These are phyloP conservation scores for Solanum piurae DNA, from an alignment of 257 asterid genomes.

Conservation along the genomic window DNA sequence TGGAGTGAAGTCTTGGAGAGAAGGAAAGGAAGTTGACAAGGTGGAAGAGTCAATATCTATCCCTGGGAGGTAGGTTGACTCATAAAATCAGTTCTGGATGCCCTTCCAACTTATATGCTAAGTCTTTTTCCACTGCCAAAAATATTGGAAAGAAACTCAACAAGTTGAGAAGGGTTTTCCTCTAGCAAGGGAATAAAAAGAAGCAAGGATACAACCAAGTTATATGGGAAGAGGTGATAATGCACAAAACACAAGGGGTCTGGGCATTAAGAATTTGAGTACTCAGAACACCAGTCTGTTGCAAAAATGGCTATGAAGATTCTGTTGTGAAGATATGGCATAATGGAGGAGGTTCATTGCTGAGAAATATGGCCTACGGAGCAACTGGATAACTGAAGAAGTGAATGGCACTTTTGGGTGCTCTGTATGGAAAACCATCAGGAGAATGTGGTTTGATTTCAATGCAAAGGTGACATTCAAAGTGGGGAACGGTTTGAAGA, in stretches of 20 bases:
- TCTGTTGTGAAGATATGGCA: background rate
- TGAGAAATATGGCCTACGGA: background rate
- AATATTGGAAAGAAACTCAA: background rate
- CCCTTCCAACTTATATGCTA: background rate
- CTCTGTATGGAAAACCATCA: too few relatives aligned
- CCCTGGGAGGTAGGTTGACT: background rate
- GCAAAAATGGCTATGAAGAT: background rate
- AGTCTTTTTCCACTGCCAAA: background rate
- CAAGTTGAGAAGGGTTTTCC: background rate
- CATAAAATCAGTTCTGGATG: background rate
- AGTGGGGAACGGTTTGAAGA: background rate
- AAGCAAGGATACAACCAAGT: background rate
- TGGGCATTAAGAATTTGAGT: background rate
- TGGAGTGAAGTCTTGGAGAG: background rate
- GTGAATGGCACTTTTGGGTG: background rate
- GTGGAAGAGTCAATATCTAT: background rate
- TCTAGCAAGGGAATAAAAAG: background rate
- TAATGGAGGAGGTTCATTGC: background rate
- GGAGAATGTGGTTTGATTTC: too few relatives aligned
- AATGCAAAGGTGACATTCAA: background rate
- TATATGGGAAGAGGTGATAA: background rate
- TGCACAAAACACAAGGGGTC: background rate
- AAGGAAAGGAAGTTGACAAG: background rate
- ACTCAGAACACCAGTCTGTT: background rate
- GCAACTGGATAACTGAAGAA: background rate